Evolutionary conservation across 1,284 basidiomycete genomes (phyloP), one percentile per base, ranked within the genome.

Genomic region (Melanopsichium pennsylvanicum): DNA sequence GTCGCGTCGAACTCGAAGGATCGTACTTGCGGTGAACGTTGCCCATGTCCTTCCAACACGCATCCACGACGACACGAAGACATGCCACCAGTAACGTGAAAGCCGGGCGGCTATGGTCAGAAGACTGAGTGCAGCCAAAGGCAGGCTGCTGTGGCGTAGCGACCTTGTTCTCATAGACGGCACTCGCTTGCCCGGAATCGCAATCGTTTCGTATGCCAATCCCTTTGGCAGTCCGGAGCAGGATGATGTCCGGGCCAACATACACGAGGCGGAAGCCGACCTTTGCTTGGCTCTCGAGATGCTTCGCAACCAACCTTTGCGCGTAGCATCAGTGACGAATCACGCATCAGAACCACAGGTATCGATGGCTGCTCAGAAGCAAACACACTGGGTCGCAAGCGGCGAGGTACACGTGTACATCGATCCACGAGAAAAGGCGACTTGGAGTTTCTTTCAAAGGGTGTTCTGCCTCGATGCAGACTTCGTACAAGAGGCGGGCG

Each of bases 201-300:
- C 70, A n/a, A 70, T 80, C 35, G 75, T 76, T 23, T 76, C 76
- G 12, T 55, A 64, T 29, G 55, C 67, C 43, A 62, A 74, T 18
- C 76, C 78, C 2, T 78, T 76, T 48, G 43, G 35, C 38, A 45
- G 22, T 12, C 7, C 26, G 5, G 45, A 15, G 9, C 41, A 47
- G 2, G 23, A 55, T 27, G 49, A 43, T 38, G 43, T 46, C 5
- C 32, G 31, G 1, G 15, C 15, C 39, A 33, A 25, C 16, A 44
- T 51, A 5, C 41, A 56, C 25, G 59, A 66, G 41, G 66, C 60
- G 19, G 75, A 78, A 29, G 74, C 70, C n/a, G 76, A 74, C 22
- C 48, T 79, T 23, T 75, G 75, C 47, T 47, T 79, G 21, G 74
- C 77, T 0, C 51, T 79, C 23, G 76, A 79, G 48, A 79, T 79